Conservation (phyloP, 1,284 basidiomycete genomes). For the Cystobasidium sp. region DNA sequence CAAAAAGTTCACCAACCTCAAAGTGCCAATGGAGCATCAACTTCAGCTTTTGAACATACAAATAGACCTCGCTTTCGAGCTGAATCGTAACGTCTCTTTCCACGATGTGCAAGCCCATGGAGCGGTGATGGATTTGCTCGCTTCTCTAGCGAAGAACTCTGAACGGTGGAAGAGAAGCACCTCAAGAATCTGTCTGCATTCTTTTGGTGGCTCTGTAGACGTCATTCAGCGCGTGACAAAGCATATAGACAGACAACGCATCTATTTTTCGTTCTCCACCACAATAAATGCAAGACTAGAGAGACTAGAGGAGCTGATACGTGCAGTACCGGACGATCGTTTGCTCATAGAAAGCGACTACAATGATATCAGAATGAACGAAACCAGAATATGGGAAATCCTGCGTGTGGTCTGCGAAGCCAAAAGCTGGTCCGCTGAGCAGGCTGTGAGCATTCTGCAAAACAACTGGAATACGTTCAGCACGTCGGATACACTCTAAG, state of each 20-base stretch:
- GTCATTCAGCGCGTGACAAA: slow-evolving; percentile 66
- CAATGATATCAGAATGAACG: slow-evolving; percentile 60
- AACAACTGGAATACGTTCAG: slow-evolving; percentile 55
- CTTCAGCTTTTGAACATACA: slow-evolving; percentile 72
- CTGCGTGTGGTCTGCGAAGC: slow-evolving; percentile 45
- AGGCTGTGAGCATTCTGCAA: slow-evolving; percentile 54
- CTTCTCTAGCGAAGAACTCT: slow-evolving; percentile 60
- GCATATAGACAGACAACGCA: slow-evolving; percentile 45
- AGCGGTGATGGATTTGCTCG: slow-evolving; percentile 67
- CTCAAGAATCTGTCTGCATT: slow-evolving; percentile 72
- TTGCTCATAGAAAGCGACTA: slow-evolving; percentile 79
- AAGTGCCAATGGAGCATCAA: slow-evolving; percentile 74
- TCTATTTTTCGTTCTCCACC: slow-evolving; percentile 72
- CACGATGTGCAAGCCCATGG: slow-evolving; percentile 76
- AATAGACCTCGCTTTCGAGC: slow-evolving; percentile 72
- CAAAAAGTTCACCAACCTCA: slow-evolving; percentile 67
- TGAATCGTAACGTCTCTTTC: slow-evolving; percentile 71
- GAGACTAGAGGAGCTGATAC: slow-evolving; percentile 66
- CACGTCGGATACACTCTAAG: not conserved
- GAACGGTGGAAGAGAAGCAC: slow-evolving; percentile 63
- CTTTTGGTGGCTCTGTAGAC: slow-evolving; percentile 73
- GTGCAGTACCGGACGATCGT: slow-evolving; percentile 65
- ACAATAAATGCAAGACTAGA: slow-evolving; percentile 72
- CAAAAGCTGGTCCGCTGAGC: slow-evolving; percentile 43
- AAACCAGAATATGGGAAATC: slow-evolving; percentile 41